Evolutionary conservation across 2,329 filamentous ascomycete species (phyloP).

Genomic region (Aspergillus hiratsukae): DNA sequence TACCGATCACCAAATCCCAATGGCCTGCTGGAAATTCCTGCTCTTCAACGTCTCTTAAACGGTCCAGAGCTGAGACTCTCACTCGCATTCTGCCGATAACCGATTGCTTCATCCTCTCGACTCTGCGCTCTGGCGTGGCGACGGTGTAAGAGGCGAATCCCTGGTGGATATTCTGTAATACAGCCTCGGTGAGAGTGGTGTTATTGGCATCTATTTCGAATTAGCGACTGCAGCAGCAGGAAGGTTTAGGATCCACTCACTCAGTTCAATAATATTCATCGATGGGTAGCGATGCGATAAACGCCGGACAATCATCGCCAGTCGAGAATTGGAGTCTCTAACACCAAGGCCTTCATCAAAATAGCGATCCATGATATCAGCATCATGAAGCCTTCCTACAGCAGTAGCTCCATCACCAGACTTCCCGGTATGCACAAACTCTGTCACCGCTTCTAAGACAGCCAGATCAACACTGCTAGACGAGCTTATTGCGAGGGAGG

Average conservation of each 20-base stretch:
- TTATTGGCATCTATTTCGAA: neutral
- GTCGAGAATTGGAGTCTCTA: neutral
- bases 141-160: neutral
- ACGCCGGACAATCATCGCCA: neutral
- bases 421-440: too few species aligned
- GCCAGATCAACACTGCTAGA: too few species aligned
- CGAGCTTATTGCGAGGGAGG: too few species aligned
- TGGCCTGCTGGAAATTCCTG: neutral
- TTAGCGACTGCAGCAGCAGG: too few species aligned
- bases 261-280: constrained; percentile 1
- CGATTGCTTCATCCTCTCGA: neutral
- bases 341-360: neutral
- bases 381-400: neutral
- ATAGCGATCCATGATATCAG: neutral
- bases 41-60: neutral
- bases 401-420: too few species aligned
- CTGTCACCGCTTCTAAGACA: too few species aligned
- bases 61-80: neutral
- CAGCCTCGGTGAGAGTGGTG: neutral
- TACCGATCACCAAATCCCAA: neutral
- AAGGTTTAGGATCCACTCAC: neutral
- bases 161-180: neutral
- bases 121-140: neutral
- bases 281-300: neutral
- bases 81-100: too few species aligned